These are phyloP conservation scores for Hymenoscyphus occultus DNA, from an alignment of 2,329 filamentous ascomycete species.

Conservation along the genomic window DNA sequence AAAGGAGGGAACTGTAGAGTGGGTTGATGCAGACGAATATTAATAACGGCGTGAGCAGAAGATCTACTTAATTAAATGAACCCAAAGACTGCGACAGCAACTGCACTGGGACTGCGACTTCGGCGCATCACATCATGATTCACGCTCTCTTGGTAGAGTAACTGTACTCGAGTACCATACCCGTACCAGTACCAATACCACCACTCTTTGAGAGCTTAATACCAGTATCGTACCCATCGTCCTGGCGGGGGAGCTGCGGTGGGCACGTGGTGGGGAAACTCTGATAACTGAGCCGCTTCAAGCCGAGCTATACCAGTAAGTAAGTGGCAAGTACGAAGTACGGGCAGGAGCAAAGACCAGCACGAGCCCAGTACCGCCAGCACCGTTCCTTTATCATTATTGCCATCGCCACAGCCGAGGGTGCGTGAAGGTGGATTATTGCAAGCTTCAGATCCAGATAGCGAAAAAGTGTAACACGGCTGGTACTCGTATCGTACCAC, in stretches of 20 bases:
- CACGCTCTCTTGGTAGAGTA: background rate
- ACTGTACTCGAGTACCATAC: no score
- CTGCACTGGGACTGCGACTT: background rate
- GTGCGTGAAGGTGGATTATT: no score
- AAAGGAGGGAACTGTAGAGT: background rate
- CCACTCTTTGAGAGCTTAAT: background rate
- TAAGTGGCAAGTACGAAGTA: background rate
- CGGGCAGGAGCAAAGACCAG: no score
- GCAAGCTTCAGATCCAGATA: no score
- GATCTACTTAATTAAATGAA: background rate
- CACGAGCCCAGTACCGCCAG: no score
- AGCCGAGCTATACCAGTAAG: conserved; percentile 1
- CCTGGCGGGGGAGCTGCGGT: no score
- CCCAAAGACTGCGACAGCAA: background rate
- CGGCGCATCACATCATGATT: background rate
- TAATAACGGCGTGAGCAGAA: background rate
- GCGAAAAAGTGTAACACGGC: no score
- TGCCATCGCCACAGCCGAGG: no score
- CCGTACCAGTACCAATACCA: no score
- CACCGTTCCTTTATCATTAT: no score
- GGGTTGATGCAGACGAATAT: no score
- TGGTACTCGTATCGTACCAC: no score
- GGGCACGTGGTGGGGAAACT: background rate
- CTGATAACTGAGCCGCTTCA: conserved; percentile 6
- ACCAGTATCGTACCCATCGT: background rate